A percentile compares a stretch with the other conserved stretches of the same genome.
These are phyloP conservation scores for Anthracocystis setariae DNA, from an alignment of 1,284 basidiomycete species.

Conservation along the genomic window DNA sequence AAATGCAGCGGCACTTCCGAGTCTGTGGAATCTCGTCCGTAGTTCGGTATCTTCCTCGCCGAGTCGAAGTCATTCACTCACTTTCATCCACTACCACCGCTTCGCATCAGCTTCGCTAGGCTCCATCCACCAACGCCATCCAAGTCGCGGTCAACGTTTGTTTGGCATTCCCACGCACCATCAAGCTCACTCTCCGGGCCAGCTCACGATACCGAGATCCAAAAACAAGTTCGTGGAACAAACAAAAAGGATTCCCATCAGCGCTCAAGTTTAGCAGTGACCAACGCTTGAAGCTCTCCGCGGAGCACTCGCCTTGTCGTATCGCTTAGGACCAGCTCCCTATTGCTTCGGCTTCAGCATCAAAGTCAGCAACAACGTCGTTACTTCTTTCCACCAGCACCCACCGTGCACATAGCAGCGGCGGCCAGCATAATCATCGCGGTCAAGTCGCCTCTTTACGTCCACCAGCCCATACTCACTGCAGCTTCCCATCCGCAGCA, in stretches of 20 bases:
- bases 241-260: no score
- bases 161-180: not conserved
- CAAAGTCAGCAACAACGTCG: conserved; percentile 23
- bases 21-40: not conserved
- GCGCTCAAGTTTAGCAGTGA: not conserved
- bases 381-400: conserved; percentile 12
- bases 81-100: not conserved
- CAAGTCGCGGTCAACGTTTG: not conserved
- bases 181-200: not conserved
- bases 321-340: not conserved
- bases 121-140: not conserved
- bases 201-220: no score
- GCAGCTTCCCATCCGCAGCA: conserved; percentile 32
- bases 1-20: conserved; percentile 1
- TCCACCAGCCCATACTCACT: conserved; percentile 14
- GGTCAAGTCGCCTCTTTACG: conserved; percentile 7
- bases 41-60: conserved; percentile 12
- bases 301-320: not conserved
- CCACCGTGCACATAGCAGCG: conserved; percentile 13
- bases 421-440: conserved; percentile 2
- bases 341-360: not conserved
- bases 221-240: no score
- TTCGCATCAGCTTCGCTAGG: not conserved
- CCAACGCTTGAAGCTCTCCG: not conserved
- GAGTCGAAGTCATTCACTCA: not conserved